Conservation (phyloP, 1,284 basidiomycete species). For the Ceratobasidium sp. region DNA sequence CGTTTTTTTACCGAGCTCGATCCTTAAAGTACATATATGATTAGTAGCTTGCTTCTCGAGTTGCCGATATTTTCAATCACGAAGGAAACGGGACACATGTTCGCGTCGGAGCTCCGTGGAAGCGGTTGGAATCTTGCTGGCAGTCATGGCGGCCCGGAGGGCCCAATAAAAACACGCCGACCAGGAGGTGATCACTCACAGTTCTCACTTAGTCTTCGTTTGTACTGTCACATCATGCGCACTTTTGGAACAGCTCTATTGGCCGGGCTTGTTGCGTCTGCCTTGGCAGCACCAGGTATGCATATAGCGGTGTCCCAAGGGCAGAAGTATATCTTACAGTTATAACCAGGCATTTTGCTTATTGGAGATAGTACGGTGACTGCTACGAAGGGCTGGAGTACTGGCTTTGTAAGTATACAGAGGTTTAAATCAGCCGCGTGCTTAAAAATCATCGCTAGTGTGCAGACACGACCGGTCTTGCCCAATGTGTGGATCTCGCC, state of each 20-base stretch:
- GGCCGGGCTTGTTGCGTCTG: background rate
- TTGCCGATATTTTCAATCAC: background rate
- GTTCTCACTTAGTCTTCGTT: background rate
- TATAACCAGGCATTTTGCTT: slow-evolving; percentile 7
- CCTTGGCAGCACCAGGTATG: slow-evolving; percentile 23
- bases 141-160: slow-evolving; percentile 15
- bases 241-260: background rate
- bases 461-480: slow-evolving; percentile 22
- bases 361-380: slow-evolving; percentile 33
- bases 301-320: background rate
- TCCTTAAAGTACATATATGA: no score
- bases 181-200: background rate
- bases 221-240: slow-evolving; percentile 2
- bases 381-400: slow-evolving; percentile 25
- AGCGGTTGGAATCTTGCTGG: no score
- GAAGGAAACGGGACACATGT: background rate
- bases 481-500: slow-evolving; percentile 31
- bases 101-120: background rate
- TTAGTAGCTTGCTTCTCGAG: no score
- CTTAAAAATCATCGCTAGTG: background rate
- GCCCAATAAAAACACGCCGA: background rate
- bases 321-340: background rate
- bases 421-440: no score
- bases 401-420: slow-evolving; percentile 33
- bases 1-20: no score